Evolutionary conservation across 139 green algal genomes (phyloP).

Genomic region (Chlamydomonas sp.): DNA sequence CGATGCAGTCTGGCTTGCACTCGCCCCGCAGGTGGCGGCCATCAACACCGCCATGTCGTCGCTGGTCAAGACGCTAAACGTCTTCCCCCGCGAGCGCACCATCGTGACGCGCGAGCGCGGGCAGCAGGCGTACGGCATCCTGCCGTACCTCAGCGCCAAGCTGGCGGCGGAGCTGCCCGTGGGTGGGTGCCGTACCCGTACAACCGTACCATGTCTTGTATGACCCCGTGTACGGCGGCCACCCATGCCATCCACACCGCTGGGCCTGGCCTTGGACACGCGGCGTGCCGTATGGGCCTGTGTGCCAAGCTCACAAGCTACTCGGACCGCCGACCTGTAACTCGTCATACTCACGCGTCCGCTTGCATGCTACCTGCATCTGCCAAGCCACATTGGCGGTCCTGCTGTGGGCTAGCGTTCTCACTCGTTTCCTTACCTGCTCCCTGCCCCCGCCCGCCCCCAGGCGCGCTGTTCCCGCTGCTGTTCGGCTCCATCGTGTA

Average conservation of each 20-base stretch:
- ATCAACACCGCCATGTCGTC: slow-evolving; percentile 90
- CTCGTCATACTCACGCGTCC: no score
- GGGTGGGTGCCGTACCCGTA: neutral
- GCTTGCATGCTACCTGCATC: no score
- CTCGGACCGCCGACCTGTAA: no score
- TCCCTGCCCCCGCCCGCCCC: neutral
- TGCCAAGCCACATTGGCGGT: no score
- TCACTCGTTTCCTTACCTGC: neutral
- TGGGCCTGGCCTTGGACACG: no score
- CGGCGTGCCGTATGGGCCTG: no score
- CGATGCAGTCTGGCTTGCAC: neutral
- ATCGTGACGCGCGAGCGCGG: slow-evolving; percentile 86
- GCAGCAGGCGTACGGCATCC: slow-evolving; percentile 42
- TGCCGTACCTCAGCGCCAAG: slow-evolving; percentile 80
- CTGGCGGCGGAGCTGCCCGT: slow-evolving; percentile 90
- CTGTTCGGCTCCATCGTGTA: slow-evolving; percentile 88
- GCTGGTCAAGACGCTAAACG: slow-evolving; percentile 90
- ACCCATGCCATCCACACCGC: no score
- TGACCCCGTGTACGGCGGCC: no score
- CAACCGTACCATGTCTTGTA: no score
- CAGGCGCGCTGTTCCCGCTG: slow-evolving; percentile 81
- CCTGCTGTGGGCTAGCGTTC: neutral
- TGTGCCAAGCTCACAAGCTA: no score
- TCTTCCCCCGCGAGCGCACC: slow-evolving; percentile 85
- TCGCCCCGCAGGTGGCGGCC: slow-evolving; percentile 74